Evolutionary conservation across 495 filamentous ascomycete genomes (phyloP), one percentile per base, ranked within the genome.

Genomic region (Neurospora sp.): DNA sequence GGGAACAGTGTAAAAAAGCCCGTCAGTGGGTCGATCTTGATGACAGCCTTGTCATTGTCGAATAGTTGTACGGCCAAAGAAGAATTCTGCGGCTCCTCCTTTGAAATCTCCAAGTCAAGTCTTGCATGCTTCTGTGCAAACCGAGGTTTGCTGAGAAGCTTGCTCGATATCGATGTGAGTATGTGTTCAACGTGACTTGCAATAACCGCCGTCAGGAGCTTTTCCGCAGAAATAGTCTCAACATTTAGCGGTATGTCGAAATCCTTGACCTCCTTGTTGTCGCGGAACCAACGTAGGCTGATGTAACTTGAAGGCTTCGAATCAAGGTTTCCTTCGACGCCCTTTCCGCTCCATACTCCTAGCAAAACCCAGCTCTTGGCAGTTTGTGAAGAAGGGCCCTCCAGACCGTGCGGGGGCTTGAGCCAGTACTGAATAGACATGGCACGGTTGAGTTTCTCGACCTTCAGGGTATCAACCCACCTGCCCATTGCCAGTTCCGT

Each of bases 341-440:
- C 81, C 75, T 82, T 88, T 47, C 90, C 89, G 76, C 92, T 91
- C 73, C 87, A 84, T 38, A 96, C 84, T 3, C 93, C 93, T n/a
- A 98, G 85, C 53, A 97, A 91, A 65, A 98, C 85, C 94, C 96
- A 98, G 80, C 89, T 96, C 83, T 94, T 96, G 4, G 85, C 81
- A 12, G 87, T 88, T 38, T 87, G 82, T 22, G 81, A 78, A n/a
- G 74, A 45, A 35, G 70, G 42, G 27, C 70, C n/a, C 22, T 35
- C 42, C 31, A 20, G 70, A 27, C 53, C 44, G 72, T 80, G 77
- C 39, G 81, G 81, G 71, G 88, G 87, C 45, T 88, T 84, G 20
- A 86, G 80, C 96, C 96, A 99, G 79, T 99, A 99, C 74, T 98
- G 94, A 69, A 99, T 85, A 16, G 94, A 87, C 72, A 98, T 82